These are phyloP conservation scores for Pleurotus ostreatus DNA, from an alignment of 768 basidiomycete genomes.

Conservation along the genomic window DNA sequence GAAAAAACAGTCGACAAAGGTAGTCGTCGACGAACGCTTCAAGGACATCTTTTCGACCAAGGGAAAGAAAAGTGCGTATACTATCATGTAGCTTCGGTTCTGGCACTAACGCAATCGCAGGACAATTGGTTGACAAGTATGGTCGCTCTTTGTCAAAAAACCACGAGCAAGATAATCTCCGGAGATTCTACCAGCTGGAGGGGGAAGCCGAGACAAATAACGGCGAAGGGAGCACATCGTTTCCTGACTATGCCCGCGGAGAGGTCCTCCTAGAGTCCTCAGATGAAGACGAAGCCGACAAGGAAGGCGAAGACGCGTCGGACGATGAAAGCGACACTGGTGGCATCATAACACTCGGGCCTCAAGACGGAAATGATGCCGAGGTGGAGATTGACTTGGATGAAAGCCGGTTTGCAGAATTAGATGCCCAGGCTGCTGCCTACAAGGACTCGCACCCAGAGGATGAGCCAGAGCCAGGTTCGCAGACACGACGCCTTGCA, in stretches of 20 bases:
- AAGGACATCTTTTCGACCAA: conserved; percentile 64
- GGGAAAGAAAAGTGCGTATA: conserved; percentile 21
- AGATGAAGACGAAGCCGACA: conserved; percentile 61
- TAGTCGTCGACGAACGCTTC: conserved; percentile 91
- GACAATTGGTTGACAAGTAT: conserved; percentile 84
- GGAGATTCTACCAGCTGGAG: conserved; percentile 76
- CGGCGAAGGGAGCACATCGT: conserved; percentile 25
- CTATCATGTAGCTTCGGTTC: too few relatives aligned
- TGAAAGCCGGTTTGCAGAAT: conserved; percentile 66
- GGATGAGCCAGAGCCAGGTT: conserved; percentile 32
- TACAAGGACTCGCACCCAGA: conserved; percentile 46
- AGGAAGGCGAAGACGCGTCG: conserved; percentile 29
- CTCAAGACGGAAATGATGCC: conserved; percentile 36
- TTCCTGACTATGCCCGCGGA: conserved; percentile 86
- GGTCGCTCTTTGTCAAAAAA: conserved; percentile 67
- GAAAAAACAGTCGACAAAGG: conserved; percentile 74
- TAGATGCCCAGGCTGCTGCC: conserved; percentile 70
- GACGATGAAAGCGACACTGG: conserved; percentile 45
- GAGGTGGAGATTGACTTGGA: conserved; percentile 72
- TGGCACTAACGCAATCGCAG: background rate
- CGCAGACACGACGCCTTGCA: conserved; percentile 70
- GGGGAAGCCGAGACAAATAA: conserved; percentile 33
- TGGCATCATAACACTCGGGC: conserved; percentile 49
- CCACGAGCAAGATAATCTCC: conserved; percentile 72
- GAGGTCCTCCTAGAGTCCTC: conserved; percentile 86